Conservation (phyloP, 108 stramenopile genomes). For the Fistulifera pelliculosa region DNA sequence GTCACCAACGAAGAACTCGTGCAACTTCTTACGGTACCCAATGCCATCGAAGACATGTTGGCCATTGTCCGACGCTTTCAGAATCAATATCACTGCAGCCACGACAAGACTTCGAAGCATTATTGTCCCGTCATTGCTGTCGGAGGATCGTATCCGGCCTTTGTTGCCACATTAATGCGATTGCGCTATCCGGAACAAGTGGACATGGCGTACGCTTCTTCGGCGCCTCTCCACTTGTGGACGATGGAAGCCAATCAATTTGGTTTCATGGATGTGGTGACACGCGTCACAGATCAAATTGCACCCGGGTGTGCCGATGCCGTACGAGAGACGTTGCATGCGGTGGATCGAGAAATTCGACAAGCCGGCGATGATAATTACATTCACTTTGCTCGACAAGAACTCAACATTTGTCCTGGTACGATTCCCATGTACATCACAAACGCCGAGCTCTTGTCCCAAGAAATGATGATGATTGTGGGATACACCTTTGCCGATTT, state of each 20-base stretch:
- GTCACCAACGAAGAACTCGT: slow-evolving; percentile 4
- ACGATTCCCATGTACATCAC: slow-evolving; percentile 45
- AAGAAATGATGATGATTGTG: slow-evolving; percentile 77
- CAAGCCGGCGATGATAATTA: not conserved
- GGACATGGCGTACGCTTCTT: slow-evolving; percentile 56
- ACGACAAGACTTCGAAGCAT: slow-evolving; percentile 18
- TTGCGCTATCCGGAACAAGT: slow-evolving; percentile 48
- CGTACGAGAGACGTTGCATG: slow-evolving; percentile 11
- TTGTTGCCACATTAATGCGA: slow-evolving; percentile 57
- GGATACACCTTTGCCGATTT: slow-evolving; percentile 80
- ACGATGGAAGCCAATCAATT: slow-evolving; percentile 24
- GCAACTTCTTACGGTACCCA: slow-evolving; percentile 27
- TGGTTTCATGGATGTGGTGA: slow-evolving; percentile 33
- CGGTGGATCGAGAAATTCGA: not conserved
- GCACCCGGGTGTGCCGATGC: slow-evolving; percentile 30
- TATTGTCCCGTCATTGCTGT: slow-evolving; percentile 77
- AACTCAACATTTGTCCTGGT: slow-evolving; percentile 29
- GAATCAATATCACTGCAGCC: slow-evolving; percentile 29
- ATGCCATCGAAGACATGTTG: slow-evolving; percentile 31
- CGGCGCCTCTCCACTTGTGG: slow-evolving; percentile 62
- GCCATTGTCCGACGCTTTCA: slow-evolving; percentile 13
- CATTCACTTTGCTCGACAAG: not conserved
- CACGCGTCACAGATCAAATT: slow-evolving; percentile 22
- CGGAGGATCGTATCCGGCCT: slow-evolving; percentile 75
- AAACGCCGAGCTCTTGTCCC: slow-evolving; percentile 18